phyloP scores from a whole-genome alignment of 192 early-diverging fungal species.

The Funneliformis geosporum region DNA sequence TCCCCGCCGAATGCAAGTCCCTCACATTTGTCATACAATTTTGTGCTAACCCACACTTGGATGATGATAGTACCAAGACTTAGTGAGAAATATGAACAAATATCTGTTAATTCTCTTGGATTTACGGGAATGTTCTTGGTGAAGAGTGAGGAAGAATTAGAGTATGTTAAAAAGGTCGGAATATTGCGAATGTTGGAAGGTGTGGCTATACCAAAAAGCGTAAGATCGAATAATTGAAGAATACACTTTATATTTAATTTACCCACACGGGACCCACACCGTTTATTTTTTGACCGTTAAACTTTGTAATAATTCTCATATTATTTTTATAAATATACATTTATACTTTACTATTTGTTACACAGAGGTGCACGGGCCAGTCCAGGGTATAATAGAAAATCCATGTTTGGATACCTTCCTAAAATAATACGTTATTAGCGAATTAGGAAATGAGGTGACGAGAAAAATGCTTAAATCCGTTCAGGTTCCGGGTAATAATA shows the following conservation, averaged over 20 bases:
- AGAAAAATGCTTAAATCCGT: too few species aligned
- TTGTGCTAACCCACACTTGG: slow-evolving; percentile 53
- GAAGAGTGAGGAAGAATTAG: slow-evolving; percentile 46
- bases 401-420: too few species aligned
- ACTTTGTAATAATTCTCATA: too few species aligned
- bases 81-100: slow-evolving; percentile 11
- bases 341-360: too few species aligned
- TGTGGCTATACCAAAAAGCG: slow-evolving; percentile 34
- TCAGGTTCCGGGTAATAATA: too few species aligned
- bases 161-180: slow-evolving; percentile 37
- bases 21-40: slow-evolving; percentile 48
- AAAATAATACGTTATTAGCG: too few species aligned
- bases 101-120: slow-evolving; percentile 54
- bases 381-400: too few species aligned
- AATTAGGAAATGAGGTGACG: too few species aligned
- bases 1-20: background rate
- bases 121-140: slow-evolving; percentile 53
- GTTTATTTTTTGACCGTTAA: too few species aligned
- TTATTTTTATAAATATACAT: too few species aligned
- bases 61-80: slow-evolving; percentile 55
- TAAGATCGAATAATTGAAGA: background rate
- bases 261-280: background rate
- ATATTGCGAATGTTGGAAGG: slow-evolving; percentile 35
- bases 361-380: too few species aligned
- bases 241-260: background rate